Evolutionary conservation across 2,329 filamentous ascomycete species (phyloP), one percentile per base, ranked within the genome.

Genomic region (Trichoderma gracile): DNA sequence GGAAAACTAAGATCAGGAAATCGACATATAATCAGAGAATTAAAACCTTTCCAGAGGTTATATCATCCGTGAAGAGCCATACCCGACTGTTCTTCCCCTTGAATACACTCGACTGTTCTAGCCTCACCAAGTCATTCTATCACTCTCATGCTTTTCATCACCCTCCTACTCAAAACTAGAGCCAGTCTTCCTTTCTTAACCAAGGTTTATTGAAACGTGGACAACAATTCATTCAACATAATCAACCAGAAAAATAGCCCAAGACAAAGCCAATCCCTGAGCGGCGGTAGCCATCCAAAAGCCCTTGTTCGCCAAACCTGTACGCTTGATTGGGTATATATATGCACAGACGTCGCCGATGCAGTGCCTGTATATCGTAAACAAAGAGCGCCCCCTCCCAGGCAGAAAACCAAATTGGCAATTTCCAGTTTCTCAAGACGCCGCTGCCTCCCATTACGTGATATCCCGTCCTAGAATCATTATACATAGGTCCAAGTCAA

Each of bases 311-410:
- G 60, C 62, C 67, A 64, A 61, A 65, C 53, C 23, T 33, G 59
- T 59, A 59, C 63, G 56, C 56, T 52, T 53, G 42, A 65, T 30
- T 63, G 69, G 68, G 69, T 71, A 70, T 71, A 70, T 71, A 70
- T 70, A 63, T 52, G 55, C 10, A 57, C 63, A 63, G 66, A 61
- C 65, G 64, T 54, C 23, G 50, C 60, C 47, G 23, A 25, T 33
- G 47, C 63, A 25, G 52, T 57, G 46, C 46, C 50, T 64, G 50
- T 57, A 61, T 25, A 52, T 60, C 45, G 38, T 55, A 46, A 52
- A 66, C 38, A 54, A 64, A 60, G 42, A 63, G 61, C 58, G 33
- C 65, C 47, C 45, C 25, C n/a, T n/a, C 25, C 62, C 30, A 63
- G 50, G 64, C 43, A 63, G 46, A 15, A 49, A 33, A 47, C 49